Base-by-base conservation (phyloP, 768 basidiomycete genomes). In the Coprinellus micaceus region DNA sequence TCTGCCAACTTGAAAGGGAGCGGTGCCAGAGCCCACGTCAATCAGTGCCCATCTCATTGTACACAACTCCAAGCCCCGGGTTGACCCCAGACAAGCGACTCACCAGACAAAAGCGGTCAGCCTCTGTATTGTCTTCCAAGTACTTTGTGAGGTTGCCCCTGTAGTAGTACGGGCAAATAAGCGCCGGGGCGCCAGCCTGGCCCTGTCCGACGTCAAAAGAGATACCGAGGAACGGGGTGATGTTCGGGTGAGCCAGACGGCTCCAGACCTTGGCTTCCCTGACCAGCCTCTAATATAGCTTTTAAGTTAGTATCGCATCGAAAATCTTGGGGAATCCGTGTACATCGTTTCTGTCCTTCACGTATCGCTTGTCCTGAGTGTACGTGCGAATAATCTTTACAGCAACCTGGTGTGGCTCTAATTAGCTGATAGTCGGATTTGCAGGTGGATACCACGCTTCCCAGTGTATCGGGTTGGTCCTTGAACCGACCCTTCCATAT, bases 141-240 rank as follows among this genome's bases (percentile, higher is more conserved):
- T 59, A 63, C 2, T 55, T 44, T 3, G 45, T n/a, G 24, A 63
- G 53, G 25, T 63, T 58, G 12, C 60, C 60, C 24, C 57, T 59
- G 5, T 30, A 24, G 29, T 61, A 63, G 46, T 57, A 63, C 4
- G 62, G 62, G 33, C 51, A 59, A 2, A 63, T 53, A 19, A 63
- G 49, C 3, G 49, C 49, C n/a, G 49, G 49, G 11, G 49, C 29
- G 21, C 60, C 56, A n/a, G 60, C 56, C 33, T 26, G 54, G 22
- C 49, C 60, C 40, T 28, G 55, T 21, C 33, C 49, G 2, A 51
- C 49, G 40, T 61, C 60, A 25, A 59, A 61, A n/a, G 53, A 53
- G 4, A 63, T 48, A 10, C 62, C 62, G 30, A 61, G 53, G 50
- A 63, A 61, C 19, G 62, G 62, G 10, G 51, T 53, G 12, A 63